These are phyloP conservation scores for Pythium grandisporangium DNA, from an alignment of 352 stramenopile species.

Conservation along the genomic window DNA sequence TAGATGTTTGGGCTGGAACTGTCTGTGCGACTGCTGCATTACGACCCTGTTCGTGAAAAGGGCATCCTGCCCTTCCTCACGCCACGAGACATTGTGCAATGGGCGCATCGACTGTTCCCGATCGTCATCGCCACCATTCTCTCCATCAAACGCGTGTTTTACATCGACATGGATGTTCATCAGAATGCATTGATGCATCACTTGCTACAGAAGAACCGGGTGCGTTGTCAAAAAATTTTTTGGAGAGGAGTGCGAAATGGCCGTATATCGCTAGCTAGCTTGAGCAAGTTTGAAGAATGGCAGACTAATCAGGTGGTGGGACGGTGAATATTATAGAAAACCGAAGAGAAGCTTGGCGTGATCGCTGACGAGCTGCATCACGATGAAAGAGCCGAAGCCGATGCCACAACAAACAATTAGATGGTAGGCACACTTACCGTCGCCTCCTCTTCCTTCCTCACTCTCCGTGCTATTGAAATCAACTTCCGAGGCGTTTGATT, in stretches of 20 bases:
- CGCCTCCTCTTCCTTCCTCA: no score
- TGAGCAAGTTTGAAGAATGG: no score
- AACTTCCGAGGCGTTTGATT: no score
- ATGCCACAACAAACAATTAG: no score
- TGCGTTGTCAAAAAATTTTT: no score
- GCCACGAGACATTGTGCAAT: slow-evolving; percentile 47
- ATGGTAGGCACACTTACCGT: no score
- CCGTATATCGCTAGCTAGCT: no score
- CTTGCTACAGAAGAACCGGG: slow-evolving; percentile 13
- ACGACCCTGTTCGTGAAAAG: slow-evolving; percentile 34
- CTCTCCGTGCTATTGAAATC: no score
- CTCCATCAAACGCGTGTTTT: slow-evolving; percentile 42
- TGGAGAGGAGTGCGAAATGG: no score
- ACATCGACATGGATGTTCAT: slow-evolving; percentile 53
- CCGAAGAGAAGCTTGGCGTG: no score
- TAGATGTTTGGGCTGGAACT: slow-evolving; percentile 50
- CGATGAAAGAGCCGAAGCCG: not conserved
- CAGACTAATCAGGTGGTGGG: no score
- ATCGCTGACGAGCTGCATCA: not conserved
- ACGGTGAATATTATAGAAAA: no score
- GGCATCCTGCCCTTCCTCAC: slow-evolving; percentile 35
- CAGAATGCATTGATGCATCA: slow-evolving; percentile 27
- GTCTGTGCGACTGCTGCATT: slow-evolving; percentile 35
- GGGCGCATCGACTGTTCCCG: slow-evolving; percentile 42
- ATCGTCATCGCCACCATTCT: slow-evolving; percentile 14